These are phyloP conservation scores for Avicennia marina DNA, from an alignment of 257 asterid species.

Conservation along the genomic window DNA sequence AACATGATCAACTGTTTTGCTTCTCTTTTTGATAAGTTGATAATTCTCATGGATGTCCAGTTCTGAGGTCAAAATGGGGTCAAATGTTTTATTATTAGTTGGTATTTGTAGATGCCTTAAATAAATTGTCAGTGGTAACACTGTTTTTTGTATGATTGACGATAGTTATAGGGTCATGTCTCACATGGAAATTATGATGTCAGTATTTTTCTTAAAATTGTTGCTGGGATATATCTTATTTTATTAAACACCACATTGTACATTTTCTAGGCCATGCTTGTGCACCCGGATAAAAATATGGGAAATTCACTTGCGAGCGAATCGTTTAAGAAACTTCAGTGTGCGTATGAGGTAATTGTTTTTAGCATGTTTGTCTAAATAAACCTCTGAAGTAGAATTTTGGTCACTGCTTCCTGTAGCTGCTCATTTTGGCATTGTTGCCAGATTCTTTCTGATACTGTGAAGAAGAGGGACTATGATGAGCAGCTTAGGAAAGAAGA, in stretches of 20 bases:
- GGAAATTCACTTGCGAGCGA: conserved; percentile 91
- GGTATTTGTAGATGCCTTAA: neutral
- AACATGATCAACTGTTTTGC: neutral
- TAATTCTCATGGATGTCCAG: neutral
- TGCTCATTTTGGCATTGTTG: conserved; percentile 29
- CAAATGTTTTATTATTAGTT: neutral
- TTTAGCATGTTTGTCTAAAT: conserved; percentile 8
- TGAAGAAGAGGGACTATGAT: conserved; percentile 92
- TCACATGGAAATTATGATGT: neutral
- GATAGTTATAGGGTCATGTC: too few species aligned
- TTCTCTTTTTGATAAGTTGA: neutral
- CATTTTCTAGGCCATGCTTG: conserved; percentile 83
- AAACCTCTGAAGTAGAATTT: conserved; percentile 16
- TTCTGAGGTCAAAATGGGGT: conserved; percentile 1
- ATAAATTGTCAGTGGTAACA: too few species aligned
- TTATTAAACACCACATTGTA: conserved; percentile 2
- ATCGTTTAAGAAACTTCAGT: conserved; percentile 94
- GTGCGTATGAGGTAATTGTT: conserved; percentile 84
- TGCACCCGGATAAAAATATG: conserved; percentile 98
- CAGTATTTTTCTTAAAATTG: neutral
- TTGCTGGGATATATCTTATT: neutral
- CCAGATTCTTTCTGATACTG: conserved; percentile 91
- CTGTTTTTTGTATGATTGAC: neutral
- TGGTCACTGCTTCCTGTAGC: conserved; percentile 13
- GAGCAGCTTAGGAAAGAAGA: conserved; percentile 91